Conservation (phyloP, 1,284 basidiomycete genomes). For the Ustilago curta region DNA sequence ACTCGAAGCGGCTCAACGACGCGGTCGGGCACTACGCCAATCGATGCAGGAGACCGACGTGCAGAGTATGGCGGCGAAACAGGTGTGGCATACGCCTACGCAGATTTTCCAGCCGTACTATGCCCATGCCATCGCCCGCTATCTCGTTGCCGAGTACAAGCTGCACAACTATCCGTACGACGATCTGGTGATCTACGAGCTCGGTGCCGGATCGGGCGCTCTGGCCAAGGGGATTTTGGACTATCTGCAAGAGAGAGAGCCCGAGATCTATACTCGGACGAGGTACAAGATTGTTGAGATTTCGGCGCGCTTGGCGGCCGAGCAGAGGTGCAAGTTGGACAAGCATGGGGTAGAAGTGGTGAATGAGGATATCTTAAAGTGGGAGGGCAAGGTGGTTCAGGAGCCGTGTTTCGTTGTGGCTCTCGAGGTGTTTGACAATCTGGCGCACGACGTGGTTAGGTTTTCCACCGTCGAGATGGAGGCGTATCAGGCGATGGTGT, state of each 20-base stretch:
- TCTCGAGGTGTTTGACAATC: constrained; percentile 97
- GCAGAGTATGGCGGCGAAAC: constrained; percentile 75
- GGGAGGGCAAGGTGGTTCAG: constrained; percentile 75
- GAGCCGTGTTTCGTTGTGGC: constrained; percentile 93
- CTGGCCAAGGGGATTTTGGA: constrained; percentile 88
- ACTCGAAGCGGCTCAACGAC: constrained; percentile 49
- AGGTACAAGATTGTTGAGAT: constrained; percentile 95
- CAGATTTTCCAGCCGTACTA: constrained; percentile 99
- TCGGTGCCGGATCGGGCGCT: constrained; percentile 97
- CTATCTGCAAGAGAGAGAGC: constrained; percentile 81
- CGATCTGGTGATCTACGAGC: constrained; percentile 94
- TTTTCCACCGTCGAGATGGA: constrained; percentile 80
- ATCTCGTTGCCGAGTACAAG: constrained; percentile 89
- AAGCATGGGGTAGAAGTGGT: constrained; percentile 75
- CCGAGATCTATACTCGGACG: constrained; percentile 90
- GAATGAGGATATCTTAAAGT: constrained; percentile 88
- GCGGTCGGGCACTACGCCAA: constrained; percentile 60
- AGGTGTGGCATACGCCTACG: constrained; percentile 99
- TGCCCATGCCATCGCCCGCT: constrained; percentile 87
- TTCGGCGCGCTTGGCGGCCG: constrained; percentile 79
- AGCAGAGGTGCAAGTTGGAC: constrained; percentile 74
- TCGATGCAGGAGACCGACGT: constrained; percentile 63
- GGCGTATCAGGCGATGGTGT: constrained; percentile 86
- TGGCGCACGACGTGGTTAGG: constrained; percentile 93
- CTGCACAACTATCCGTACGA: constrained; percentile 92